Evolutionary conservation across 2,329 filamentous ascomycete species (phyloP), one percentile per base, ranked within the genome.

Genomic region (Aspergillus ibericus): DNA sequence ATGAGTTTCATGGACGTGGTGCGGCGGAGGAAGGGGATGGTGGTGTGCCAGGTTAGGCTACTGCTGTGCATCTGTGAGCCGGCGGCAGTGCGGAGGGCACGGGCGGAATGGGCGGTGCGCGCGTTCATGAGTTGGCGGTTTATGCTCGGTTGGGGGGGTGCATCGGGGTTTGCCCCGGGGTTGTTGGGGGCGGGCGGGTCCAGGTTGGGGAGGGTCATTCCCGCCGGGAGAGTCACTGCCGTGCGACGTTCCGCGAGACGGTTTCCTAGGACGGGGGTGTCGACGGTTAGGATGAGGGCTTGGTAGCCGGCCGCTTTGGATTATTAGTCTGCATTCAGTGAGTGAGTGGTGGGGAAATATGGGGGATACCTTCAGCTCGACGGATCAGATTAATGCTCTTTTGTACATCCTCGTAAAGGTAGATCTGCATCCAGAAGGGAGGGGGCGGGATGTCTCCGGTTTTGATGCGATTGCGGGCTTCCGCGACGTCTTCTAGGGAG

Each of bases 1-100:
- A 63, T 87, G 76, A 78, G 90, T 64, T 67, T 86, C 77, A 81
- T 35, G 84, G 82, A 13, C 20, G 18, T 22, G 5, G 15, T 7
- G 3, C 13, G 12, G 3, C 40, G 40, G 5, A 44, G 20, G 13
- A 44, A 44, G 2, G 36, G 36, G 18, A 40, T 10, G 2, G 29
- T 32, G 7, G 7, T 10, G 8, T 13, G 2, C 27, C 47, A 34
- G 13, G 27, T 49, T 1, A 49, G 16, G 12, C 47, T 32, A 0
- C 27, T 4, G 16, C 22, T 49, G 13, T 34, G 47, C 22, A 49
- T 49, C 6, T 35, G 32, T 2, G 12, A n/a, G n/a, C 47, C 22
- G 12, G 27, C 22, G 1, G 47, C 12, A 2, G 3, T 2, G 7
- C 35, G 35, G 1, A 38, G 35, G 5, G n/a, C 15, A 1, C 29